Conservation (phyloP, 306 rosid genomes). For the Castanea mollissima region DNA sequence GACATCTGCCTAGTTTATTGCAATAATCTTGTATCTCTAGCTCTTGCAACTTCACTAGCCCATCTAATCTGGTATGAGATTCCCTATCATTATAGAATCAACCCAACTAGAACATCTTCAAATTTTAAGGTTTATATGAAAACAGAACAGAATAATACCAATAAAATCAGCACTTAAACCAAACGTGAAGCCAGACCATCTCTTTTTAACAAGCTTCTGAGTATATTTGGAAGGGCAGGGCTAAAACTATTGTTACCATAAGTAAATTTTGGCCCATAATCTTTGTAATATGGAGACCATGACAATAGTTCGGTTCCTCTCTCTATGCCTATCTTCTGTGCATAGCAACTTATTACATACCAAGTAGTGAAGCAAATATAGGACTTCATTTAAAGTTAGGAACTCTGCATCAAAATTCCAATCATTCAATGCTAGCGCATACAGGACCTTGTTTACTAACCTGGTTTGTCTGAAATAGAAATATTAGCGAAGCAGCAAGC, state of each 20-base stretch:
- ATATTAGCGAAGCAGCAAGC: conserved; percentile 68
- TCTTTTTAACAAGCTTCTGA: neutral
- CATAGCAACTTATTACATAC: neutral
- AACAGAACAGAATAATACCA: neutral
- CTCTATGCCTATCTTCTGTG: neutral
- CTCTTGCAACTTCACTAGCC: conserved; percentile 17
- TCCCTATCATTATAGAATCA: neutral
- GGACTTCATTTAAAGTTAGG: neutral
- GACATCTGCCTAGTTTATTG: conserved; percentile 5
- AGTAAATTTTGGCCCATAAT: conserved; percentile 4
- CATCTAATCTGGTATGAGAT: conserved; percentile 17
- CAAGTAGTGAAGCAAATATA: conserved; percentile 6
- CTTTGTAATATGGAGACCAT: neutral
- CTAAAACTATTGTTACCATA: neutral
- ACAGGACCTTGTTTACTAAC: conserved; percentile 33
- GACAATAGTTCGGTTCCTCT: neutral
- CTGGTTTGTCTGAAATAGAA: conserved; percentile 66
- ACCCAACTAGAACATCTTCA: neutral
- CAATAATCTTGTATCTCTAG: conserved; percentile 8
- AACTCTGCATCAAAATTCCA: conserved; percentile 12
- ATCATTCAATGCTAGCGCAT: neutral
- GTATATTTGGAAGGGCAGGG: neutral
- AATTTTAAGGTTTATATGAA: neutral
- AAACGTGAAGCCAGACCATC: neutral
- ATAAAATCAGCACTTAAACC: neutral